Evolutionary conservation across 495 filamentous ascomycete species (phyloP), one percentile per base, ranked within the genome.

Genomic region (Penicillium herquei): DNA sequence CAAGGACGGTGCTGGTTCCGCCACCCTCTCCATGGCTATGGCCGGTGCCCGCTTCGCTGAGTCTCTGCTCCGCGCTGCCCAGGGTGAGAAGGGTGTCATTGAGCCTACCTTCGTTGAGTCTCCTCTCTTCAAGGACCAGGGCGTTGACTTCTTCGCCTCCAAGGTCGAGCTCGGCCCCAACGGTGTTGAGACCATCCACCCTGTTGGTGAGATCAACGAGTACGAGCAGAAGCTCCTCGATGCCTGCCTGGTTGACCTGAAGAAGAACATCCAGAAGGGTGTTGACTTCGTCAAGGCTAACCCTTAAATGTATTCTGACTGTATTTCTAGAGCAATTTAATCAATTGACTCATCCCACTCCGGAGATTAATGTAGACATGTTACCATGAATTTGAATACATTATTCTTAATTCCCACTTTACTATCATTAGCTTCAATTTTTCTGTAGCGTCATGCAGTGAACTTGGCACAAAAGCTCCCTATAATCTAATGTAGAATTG

Each of bases 21-120:
- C 94, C 71, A 98, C 94, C 56, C 88, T 98, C 57, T 96, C 91
- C 74, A 98, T 98, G 94, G 94, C 94, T 63, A 94, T 95, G 84
- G 94, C 94, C 65, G 94, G 94, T 82, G 92, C 92, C 60, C 90
- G 94, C 70, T 96, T 98, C 82, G 91, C 94, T 62, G 92, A 97
- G 81, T 87, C 87, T 65, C 79, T 98, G 58, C 88, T 98, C 71
- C 91, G 90, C 74, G 94, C 95, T 64, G 79, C 91, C 21, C 85
- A 96, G 72, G 94, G 95, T 58, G 84, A 96, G 83, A 96, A 93
- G 85, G 90, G 91, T 68, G 88, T 98, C 55, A 73, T 94, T 56
- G 94, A 98, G 85, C 93, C 94, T 55, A 92, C 92, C 55, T 98
- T 96, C 70, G 92, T 98, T 66, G 91, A 98, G 73, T 90, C 85